phyloP scores from a whole-genome alignment of 306 rosid genomes.

The Dalbergia oliveri region DNA sequence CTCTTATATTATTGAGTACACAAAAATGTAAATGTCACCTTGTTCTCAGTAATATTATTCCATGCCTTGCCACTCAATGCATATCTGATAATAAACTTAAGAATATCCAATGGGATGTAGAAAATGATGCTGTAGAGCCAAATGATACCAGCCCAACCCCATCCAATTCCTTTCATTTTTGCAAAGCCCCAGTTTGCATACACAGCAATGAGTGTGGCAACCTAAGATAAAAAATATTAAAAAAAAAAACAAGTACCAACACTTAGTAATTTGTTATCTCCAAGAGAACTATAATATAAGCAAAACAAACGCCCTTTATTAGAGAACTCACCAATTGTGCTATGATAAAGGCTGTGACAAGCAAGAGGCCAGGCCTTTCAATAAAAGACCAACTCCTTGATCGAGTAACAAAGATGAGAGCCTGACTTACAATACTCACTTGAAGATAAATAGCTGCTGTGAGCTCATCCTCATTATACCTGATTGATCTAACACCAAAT shows the following conservation, averaged over 20 bases:
- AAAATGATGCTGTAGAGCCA: conserved; percentile 73
- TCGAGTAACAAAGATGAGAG: conserved; percentile 84
- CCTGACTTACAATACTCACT: conserved; percentile 84
- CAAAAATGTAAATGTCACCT: conserved; percentile 42
- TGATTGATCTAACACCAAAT: conserved; percentile 71
- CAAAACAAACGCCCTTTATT: neutral
- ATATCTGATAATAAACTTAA: conserved; percentile 66
- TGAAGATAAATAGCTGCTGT: conserved; percentile 85
- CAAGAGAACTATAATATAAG: neutral
- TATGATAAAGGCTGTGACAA: conserved; percentile 59
- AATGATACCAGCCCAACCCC: conserved; percentile 89
- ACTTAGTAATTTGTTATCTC: too few species aligned
- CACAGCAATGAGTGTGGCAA: conserved; percentile 77
- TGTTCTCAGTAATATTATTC: conserved; percentile 67
- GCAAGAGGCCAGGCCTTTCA: conserved; percentile 78
- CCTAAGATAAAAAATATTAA: conserved; percentile 31
- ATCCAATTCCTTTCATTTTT: conserved; percentile 68
- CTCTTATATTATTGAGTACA: neutral
- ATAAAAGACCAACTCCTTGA: conserved; percentile 74
- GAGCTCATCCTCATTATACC: conserved; percentile 53
- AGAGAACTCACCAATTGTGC: conserved; percentile 73
- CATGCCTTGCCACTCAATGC: conserved; percentile 79
- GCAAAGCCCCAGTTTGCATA: conserved; percentile 77
- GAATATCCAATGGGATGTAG: conserved; percentile 72
- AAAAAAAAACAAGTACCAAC: too few species aligned